phyloP scores from a whole-genome alignment of 208 protist species.

The Strigomonas oncopelti region DNA sequence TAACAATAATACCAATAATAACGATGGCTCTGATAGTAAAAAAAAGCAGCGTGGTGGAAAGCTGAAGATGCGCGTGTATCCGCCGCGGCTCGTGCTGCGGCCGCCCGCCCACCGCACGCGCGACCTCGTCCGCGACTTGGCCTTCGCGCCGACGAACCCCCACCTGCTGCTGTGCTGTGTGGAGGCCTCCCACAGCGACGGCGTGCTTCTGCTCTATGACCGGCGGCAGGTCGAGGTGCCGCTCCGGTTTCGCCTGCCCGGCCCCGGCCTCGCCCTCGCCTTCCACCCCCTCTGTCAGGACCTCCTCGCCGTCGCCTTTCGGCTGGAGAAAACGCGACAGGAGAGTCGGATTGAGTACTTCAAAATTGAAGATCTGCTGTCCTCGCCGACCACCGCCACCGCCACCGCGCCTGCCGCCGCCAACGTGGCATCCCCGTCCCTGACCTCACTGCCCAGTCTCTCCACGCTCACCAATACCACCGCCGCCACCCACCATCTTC shows the following conservation, averaged over 20 bases:
- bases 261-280: slow-evolving; percentile 47
- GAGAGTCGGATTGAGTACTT: slow-evolving; percentile 66
- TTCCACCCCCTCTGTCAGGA: slow-evolving; percentile 83
- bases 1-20: no score
- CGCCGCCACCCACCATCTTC: background rate
- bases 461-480: background rate
- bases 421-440: no score
- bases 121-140: slow-evolving; percentile 54
- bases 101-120: slow-evolving; percentile 59
- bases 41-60: no score
- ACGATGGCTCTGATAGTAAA: no score
- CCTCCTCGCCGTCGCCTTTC: slow-evolving; percentile 70
- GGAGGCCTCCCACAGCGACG: slow-evolving; percentile 43
- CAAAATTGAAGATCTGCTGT: background rate
- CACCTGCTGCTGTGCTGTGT: slow-evolving; percentile 69
- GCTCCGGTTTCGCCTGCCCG: slow-evolving; percentile 40
- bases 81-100: slow-evolving; percentile 61
- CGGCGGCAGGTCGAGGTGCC: slow-evolving; percentile 60
- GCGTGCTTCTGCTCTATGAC: slow-evolving; percentile 75
- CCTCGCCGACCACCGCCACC: background rate
- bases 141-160: slow-evolving; percentile 70
- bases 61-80: slow-evolving; percentile 25
- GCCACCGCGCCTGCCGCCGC: background rate
- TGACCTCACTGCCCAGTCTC: no score
- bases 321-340: slow-evolving; percentile 61